These are phyloP conservation scores for Calonectria hongkongensis DNA, from an alignment of 2,329 filamentous ascomycete genomes.

Conservation along the genomic window DNA sequence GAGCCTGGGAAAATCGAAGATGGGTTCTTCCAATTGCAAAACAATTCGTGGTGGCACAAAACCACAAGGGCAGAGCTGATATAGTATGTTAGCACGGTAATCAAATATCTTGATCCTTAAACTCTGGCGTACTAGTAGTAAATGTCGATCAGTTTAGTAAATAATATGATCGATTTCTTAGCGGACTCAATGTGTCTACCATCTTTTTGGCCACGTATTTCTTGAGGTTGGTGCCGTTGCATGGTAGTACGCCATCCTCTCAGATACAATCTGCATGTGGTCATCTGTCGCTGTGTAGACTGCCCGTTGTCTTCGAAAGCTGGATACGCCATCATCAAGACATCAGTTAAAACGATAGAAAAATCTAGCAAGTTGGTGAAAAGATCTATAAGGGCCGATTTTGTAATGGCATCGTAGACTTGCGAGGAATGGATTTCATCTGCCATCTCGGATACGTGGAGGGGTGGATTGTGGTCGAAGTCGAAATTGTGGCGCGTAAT, in stretches of 20 bases:
- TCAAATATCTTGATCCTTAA: no score
- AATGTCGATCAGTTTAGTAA: neutral
- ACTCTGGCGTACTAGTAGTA: neutral
- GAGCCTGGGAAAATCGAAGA: neutral
- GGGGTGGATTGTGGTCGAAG: neutral
- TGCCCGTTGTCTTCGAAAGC: neutral
- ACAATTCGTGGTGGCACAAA: neutral
- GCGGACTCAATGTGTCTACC: neutral
- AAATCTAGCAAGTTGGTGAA: neutral
- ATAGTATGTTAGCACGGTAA: neutral
- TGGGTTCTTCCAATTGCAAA: neutral
- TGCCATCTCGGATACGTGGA: neutral
- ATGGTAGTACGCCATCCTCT: slow-evolving; percentile 1
- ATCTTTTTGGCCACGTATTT: neutral
- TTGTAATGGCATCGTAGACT: neutral
- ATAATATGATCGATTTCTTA: neutral
- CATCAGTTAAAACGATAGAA: slow-evolving; percentile 1
- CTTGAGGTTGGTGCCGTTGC: neutral
- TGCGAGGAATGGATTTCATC: slow-evolving; percentile 5
- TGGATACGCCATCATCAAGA: neutral
- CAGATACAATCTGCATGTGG: slow-evolving; percentile 9
- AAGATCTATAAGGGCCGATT: neutral
- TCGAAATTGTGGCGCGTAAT: slow-evolving; percentile 3
- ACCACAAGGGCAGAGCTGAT: neutral
- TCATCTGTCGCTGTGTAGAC: slow-evolving; percentile 4